Percentiles rank a stretch among this genome's conserved stretches.
phyloP scores from a whole-genome alignment of 2,329 filamentous ascomycete species.

The Verticillium klebahnii region DNA sequence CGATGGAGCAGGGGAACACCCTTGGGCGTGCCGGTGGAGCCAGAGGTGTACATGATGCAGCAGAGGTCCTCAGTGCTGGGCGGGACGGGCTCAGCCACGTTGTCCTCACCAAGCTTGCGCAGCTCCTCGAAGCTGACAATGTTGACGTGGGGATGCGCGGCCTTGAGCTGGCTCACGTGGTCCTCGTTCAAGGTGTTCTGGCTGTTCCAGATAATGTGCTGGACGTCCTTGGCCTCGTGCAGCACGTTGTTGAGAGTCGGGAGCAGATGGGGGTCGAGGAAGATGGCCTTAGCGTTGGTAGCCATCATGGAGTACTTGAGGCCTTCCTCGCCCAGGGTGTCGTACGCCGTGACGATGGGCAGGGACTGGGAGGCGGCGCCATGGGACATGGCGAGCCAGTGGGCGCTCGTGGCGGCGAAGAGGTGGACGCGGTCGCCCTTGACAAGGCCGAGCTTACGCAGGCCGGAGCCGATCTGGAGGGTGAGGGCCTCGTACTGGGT shows the following conservation, averaged over 20 bases:
- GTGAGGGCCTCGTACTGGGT: conserved; percentile 70
- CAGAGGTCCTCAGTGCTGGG: conserved; percentile 70
- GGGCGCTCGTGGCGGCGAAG: conserved; percentile 66
- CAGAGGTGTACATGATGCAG: conserved; percentile 71
- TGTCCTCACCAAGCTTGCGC: conserved; percentile 51
- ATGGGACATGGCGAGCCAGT: conserved; percentile 49
- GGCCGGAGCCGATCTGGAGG: conserved; percentile 62
- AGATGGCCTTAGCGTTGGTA: conserved; percentile 68
- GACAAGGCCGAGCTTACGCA: conserved; percentile 68
- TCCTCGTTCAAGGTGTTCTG: conserved; percentile 47
- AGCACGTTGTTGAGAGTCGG: conserved; percentile 51
- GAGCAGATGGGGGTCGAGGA: conserved; percentile 47
- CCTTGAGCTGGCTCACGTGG: conserved; percentile 44
- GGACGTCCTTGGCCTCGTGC: conserved; percentile 42
- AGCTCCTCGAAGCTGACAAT: conserved; percentile 49
- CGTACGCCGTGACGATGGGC: conserved; percentile 79
- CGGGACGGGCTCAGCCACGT: conserved; percentile 63
- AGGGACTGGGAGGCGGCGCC: conserved; percentile 67
- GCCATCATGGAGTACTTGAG: conserved; percentile 70
- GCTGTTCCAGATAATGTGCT: conserved; percentile 50
- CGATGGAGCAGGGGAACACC: conserved; percentile 73
- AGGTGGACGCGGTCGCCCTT: conserved; percentile 69
- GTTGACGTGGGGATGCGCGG: conserved; percentile 32
- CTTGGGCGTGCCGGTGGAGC: conserved; percentile 78
- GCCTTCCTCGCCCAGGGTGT: conserved; percentile 73